These are phyloP conservation scores for Camelina neglecta DNA, from an alignment of 345 rosid genomes.

Conservation along the genomic window DNA sequence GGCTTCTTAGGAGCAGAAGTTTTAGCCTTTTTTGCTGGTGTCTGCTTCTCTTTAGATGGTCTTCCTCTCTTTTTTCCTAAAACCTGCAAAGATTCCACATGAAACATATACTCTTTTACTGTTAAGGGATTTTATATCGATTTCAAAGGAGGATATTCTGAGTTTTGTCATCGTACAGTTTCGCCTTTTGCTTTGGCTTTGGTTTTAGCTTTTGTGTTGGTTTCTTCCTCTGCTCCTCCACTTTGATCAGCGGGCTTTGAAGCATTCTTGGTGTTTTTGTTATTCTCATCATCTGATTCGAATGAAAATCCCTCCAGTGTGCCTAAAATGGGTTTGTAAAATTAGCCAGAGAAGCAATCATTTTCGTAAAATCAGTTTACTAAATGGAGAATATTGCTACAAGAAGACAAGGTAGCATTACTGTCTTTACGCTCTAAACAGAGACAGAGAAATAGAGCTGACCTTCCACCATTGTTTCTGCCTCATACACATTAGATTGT, in stretches of 20 bases:
- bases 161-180: conserved; percentile 53
- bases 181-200: conserved; percentile 60
- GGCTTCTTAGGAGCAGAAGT: conserved; percentile 48
- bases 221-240: conserved; percentile 56
- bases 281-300: conserved; percentile 86
- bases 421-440: not conserved
- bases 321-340: conserved; percentile 50
- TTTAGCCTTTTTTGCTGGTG: conserved; percentile 60
- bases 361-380: not conserved
- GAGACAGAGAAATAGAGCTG: conserved; percentile 7
- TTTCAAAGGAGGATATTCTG: not conserved
- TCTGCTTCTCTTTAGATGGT: conserved; percentile 61
- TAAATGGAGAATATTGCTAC: conserved; percentile 16
- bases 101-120: not conserved
- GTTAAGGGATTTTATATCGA: not conserved
- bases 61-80: conserved; percentile 62
- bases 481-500: conserved; percentile 77
- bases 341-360: conserved; percentile 11
- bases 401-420: conserved; percentile 16
- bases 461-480: conserved; percentile 99
- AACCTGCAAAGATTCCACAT: conserved; percentile 52
- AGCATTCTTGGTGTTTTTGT: conserved; percentile 55
- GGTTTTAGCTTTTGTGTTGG: conserved; percentile 61
- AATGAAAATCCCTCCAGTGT: conserved; percentile 86
- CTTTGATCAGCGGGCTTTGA: conserved; percentile 57